Conservation (phyloP, 768 basidiomycete genomes). For the Coprinopsis marcescibilis region DNA sequence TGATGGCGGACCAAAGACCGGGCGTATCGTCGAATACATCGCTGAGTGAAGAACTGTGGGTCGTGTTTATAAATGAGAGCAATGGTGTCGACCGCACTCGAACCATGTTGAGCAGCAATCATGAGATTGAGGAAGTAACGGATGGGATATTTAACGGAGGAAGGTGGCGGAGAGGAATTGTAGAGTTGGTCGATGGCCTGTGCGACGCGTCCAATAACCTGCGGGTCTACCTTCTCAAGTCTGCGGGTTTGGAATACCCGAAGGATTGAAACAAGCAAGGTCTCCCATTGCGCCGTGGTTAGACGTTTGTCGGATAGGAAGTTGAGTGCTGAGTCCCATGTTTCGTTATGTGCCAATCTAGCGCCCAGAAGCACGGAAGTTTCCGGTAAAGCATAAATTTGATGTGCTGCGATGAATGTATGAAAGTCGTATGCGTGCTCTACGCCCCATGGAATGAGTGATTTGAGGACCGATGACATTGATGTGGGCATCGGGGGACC, state of each 20-base stretch:
- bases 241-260: constrained; percentile 30
- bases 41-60: constrained; percentile 34
- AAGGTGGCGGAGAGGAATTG: constrained; percentile 23
- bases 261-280: constrained; percentile 34
- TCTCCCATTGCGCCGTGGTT: constrained; percentile 25
- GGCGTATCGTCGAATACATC: constrained; percentile 34
- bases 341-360: constrained; percentile 24
- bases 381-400: constrained; percentile 18
- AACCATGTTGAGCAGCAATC: constrained; percentile 31
- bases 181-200: constrained; percentile 34
- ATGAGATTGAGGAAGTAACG: constrained; percentile 39
- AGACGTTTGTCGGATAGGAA: constrained; percentile 30
- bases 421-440: constrained; percentile 29
- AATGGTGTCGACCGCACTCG: constrained; percentile 32
- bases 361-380: constrained; percentile 26
- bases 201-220: constrained; percentile 27
- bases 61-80: constrained; percentile 28
- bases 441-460: constrained; percentile 22
- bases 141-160: constrained; percentile 35
- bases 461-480: constrained; percentile 10
- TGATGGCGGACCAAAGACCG: constrained; percentile 35
- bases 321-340: constrained; percentile 23
- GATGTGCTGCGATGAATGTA: constrained; percentile 20
- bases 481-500: background rate
- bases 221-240: constrained; percentile 22